Evolutionary conservation across 1,284 basidiomycete genomes (phyloP), one percentile per base, ranked within the genome.

Genomic region (Papiliotrema fonsecae): DNA sequence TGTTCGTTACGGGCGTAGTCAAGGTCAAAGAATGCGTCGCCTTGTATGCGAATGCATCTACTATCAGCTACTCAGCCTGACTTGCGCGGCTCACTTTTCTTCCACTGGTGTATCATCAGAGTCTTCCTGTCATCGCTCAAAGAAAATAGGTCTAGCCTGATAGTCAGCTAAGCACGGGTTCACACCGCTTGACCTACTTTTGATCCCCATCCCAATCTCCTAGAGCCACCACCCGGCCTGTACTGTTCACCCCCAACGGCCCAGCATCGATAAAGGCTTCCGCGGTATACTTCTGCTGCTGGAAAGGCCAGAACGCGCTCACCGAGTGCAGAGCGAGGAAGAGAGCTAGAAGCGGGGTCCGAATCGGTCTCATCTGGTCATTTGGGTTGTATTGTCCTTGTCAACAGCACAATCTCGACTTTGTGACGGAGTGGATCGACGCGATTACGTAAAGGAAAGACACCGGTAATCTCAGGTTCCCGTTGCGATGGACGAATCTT

Each of bases 201-300:
- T 96, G 91, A 71, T 97, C 92, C 4, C 88, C 92, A 68, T 97
- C 85, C 70, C 90, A 93, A 75, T 98, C 94, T 26, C 90, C 94
- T 64, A 92, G 87, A 2, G 92, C 93, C 42, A 88, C 79, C 25
- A 96, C 79, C 49, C 87, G 80, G 4, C 68, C 70, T 34, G 82
- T 56, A 18, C 68, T 79, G 32, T 79, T 78, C 18, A 98, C 75
- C 1, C 92, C 93, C 60, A 96, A 77, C 0, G 82, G 74, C 2
- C 91, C 93, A 1, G 90, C 85, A 56, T 83, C 78, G 52, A 96
- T 78, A 40, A 97, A 78, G 0, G 86, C 81, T 62, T 94, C 93
- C 46, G 85, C 82, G n/a, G 81, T 84, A 76, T 92, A 96, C 36
- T 88, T 79, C 69, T 92, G 87, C 21, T 83, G 79, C 43, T 83